A percentile compares a stretch with the other conserved stretches of the same genome.
Conservation (phyloP, 1,284 basidiomycete species). For the Malassezia obtusa region DNA sequence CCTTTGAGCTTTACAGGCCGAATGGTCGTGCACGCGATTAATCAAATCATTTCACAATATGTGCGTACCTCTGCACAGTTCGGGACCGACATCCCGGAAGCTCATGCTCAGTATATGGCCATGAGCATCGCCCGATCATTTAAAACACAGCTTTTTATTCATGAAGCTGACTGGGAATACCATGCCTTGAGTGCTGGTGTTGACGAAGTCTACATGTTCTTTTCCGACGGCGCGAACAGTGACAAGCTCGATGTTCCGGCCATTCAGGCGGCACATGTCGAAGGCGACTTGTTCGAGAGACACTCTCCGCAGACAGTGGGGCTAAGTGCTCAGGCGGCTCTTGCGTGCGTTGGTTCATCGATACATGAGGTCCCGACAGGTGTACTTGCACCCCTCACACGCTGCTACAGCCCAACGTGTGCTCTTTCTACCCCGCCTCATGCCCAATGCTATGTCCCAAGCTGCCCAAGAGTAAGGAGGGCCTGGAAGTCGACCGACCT, state of each 20-base stretch:
- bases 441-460: slow-evolving; percentile 25
- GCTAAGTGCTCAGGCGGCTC: slow-evolving; percentile 7
- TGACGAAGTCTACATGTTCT: slow-evolving; percentile 91
- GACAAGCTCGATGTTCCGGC: slow-evolving; percentile 6
- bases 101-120: slow-evolving; percentile 59
- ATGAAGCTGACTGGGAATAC: slow-evolving; percentile 92
- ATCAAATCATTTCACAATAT: slow-evolving; percentile 21
- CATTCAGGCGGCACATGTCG: background rate
- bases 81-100: background rate
- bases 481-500: background rate
- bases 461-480: slow-evolving; percentile 22
- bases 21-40: slow-evolving; percentile 36
- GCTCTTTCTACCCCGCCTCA: slow-evolving; percentile 45
- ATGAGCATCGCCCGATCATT: slow-evolving; percentile 76
- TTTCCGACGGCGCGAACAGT: slow-evolving; percentile 58
- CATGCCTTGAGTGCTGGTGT: slow-evolving; percentile 74
- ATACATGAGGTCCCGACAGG: slow-evolving; percentile 71
- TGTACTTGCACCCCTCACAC: slow-evolving; percentile 88
- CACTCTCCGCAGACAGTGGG: background rate
- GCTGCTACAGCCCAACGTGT: slow-evolving; percentile 97
- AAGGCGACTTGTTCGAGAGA: slow-evolving; percentile 10
- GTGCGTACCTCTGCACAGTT: slow-evolving; percentile 16
- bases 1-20: slow-evolving; percentile 44
- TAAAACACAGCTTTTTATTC: slow-evolving; percentile 85
- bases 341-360: slow-evolving; percentile 50